phyloP scores from a whole-genome alignment of 768 basidiomycete genomes.

The Hysterangium stoloniferum region DNA sequence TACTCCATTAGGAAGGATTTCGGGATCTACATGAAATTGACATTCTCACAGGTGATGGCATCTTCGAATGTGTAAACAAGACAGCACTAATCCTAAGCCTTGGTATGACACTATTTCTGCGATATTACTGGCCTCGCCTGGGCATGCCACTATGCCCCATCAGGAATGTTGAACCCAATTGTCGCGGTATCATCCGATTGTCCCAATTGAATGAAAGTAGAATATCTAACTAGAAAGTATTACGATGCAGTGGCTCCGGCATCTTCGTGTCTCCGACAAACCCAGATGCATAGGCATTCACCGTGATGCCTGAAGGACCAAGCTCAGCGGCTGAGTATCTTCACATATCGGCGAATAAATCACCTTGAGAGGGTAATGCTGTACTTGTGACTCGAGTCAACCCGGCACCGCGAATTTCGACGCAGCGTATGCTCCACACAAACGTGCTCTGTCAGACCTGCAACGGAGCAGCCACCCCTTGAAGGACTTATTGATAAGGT shows the following conservation, averaged over 20 bases:
- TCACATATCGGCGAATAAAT: not conserved
- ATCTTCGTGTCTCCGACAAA: constrained; percentile 17
- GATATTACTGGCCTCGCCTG: constrained; percentile 18
- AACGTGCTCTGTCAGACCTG: constrained; percentile 8
- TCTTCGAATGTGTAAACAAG: too few species aligned
- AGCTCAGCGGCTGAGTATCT: constrained; percentile 19
- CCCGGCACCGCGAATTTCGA: constrained; percentile 29
- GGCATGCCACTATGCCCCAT: not conserved
- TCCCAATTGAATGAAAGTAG: not conserved
- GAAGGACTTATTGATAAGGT: not conserved
- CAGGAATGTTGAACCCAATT: not conserved
- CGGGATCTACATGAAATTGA: too few species aligned
- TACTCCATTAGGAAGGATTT: too few species aligned
- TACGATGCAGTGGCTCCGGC: constrained; percentile 14
- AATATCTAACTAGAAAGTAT: too few species aligned
- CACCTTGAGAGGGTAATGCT: not conserved
- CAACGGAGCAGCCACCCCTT: constrained; percentile 10
- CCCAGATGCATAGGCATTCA: constrained; percentile 23
- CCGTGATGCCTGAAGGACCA: constrained; percentile 18
- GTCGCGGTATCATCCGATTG: not conserved
- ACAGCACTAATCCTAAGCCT: too few species aligned
- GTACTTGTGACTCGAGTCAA: constrained; percentile 24
- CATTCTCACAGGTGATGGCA: too few species aligned
- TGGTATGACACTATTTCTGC: constrained; percentile 26
- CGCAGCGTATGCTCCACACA: constrained; percentile 21